These are phyloP conservation scores for Clonostachys solani DNA, from an alignment of 2,329 filamentous ascomycete genomes.

Conservation along the genomic window DNA sequence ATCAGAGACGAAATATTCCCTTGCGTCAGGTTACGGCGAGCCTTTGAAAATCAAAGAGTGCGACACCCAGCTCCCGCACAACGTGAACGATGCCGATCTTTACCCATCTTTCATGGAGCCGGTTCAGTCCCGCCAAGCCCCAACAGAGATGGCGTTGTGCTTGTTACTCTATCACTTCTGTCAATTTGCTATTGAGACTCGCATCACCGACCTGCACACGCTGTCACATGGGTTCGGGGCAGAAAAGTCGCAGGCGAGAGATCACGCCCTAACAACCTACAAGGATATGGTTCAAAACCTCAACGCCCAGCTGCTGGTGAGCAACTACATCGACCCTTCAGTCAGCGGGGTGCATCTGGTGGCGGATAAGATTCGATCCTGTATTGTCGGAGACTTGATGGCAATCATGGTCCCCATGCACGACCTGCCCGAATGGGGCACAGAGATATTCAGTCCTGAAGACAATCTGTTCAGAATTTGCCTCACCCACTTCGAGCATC, in stretches of 20 bases:
- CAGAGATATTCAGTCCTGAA: conserved; percentile 40
- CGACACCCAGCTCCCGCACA: conserved; percentile 43
- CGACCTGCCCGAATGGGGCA: conserved; percentile 42
- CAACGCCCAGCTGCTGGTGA: conserved; percentile 35
- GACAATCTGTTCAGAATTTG: conserved; percentile 54
- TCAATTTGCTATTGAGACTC: conserved; percentile 29
- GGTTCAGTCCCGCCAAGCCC: conserved; percentile 46
- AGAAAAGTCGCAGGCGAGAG: conserved; percentile 27
- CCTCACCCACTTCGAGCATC: conserved; percentile 43
- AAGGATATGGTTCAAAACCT: conserved; percentile 34
- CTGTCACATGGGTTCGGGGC: conserved; percentile 42
- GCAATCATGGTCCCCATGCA: conserved; percentile 41
- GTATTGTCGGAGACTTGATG: conserved; percentile 42
- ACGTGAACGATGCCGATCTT: conserved; percentile 45
- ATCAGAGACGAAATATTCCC: conserved; percentile 51
- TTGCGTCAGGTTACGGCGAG: conserved; percentile 46
- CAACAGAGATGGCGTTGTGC: conserved; percentile 58
- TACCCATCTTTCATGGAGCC: conserved; percentile 41
- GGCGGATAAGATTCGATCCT: conserved; percentile 38
- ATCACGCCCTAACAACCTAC: conserved; percentile 30
- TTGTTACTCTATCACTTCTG: conserved; percentile 14
- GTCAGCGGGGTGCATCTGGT: conserved; percentile 49
- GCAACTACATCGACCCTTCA: conserved; percentile 42
- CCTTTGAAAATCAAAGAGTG: conserved; percentile 47
- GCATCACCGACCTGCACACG: conserved; percentile 45